Evolutionary conservation across 495 filamentous ascomycete species (phyloP).

Genomic region (Aspergillus haitiensis): DNA sequence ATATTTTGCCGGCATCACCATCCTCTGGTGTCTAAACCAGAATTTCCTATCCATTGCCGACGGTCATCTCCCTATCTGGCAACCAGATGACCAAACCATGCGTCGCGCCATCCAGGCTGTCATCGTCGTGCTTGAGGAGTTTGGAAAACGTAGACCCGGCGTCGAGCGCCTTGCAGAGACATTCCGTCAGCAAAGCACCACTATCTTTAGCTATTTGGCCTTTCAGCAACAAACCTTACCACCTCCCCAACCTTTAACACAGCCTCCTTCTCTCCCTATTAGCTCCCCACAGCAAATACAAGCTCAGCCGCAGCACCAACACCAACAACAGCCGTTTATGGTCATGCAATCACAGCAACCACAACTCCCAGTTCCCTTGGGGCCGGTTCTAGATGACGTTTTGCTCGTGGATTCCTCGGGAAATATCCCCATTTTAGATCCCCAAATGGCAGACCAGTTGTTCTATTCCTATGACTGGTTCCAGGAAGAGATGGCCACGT

Average conservation of each 20-base stretch:
- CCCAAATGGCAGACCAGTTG: conserved; percentile 44
- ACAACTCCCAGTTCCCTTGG: conserved; percentile 41
- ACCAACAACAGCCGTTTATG: conserved; percentile 14
- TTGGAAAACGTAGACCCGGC: conserved; percentile 49
- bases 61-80: conserved; percentile 39
- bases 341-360: conserved; percentile 3
- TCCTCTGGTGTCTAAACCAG: conserved; percentile 51
- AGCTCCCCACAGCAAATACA: no score
- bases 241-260: conserved; percentile 28
- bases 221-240: conserved; percentile 35
- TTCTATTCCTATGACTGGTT: conserved; percentile 49
- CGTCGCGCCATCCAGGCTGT: conserved; percentile 48
- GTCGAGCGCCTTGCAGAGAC: conserved; percentile 49
- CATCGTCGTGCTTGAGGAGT: conserved; percentile 50
- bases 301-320: no score
- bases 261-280: conserved; percentile 3
- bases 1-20: conserved; percentile 52
- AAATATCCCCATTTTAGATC: conserved; percentile 40
- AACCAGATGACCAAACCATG: conserved; percentile 49
- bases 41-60: conserved; percentile 48
- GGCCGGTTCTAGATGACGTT: conserved; percentile 46
- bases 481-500: conserved; percentile 47
- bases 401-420: conserved; percentile 40
- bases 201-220: conserved; percentile 48
- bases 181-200: conserved; percentile 48